These are phyloP conservation scores for Sphaerulina populicola DNA, from an alignment of 2,329 filamentous ascomycete species.

Conservation along the genomic window DNA sequence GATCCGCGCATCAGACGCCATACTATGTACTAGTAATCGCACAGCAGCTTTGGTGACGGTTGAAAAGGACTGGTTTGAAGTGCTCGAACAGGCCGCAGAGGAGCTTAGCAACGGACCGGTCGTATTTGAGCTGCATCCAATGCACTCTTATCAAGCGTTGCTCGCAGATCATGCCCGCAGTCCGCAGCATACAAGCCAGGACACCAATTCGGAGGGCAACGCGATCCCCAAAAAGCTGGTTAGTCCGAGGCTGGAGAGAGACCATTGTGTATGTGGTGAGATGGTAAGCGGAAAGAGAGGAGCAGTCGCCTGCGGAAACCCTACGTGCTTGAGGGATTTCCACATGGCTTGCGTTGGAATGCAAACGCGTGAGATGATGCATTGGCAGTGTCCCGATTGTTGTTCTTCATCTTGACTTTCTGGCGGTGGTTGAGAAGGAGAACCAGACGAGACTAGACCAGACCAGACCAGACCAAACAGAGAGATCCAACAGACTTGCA, in stretches of 20 bases:
- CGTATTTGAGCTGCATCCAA: constrained; percentile 12
- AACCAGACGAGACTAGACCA: background rate
- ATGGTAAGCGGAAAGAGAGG: constrained; percentile 3
- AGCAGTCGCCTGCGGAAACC: constrained; percentile 16
- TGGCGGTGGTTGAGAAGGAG: background rate
- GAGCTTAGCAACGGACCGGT: constrained; percentile 1
- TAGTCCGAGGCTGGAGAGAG: background rate
- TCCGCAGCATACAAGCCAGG: background rate
- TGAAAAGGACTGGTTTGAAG: constrained; percentile 8
- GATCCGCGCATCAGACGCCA: constrained; percentile 6
- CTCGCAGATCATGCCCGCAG: background rate
- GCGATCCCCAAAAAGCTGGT: background rate
- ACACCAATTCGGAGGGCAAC: background rate
- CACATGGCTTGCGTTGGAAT: constrained; percentile 19
- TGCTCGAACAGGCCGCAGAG: constrained; percentile 3
- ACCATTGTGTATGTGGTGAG: constrained; percentile 16
- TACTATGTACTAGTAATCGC: constrained; percentile 12
- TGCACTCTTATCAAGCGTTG: constrained; percentile 4
- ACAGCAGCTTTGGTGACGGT: constrained; percentile 7
- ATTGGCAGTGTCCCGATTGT: constrained; percentile 18
- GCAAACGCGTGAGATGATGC: constrained; percentile 6
- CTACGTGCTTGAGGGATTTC: constrained; percentile 11
- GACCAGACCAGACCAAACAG: too few relatives aligned
- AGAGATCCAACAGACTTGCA: background rate
- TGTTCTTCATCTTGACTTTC: background rate